Base-by-base conservation (phyloP, 495 filamentous ascomycete species). In the Stereocaulon alpinum region DNA sequence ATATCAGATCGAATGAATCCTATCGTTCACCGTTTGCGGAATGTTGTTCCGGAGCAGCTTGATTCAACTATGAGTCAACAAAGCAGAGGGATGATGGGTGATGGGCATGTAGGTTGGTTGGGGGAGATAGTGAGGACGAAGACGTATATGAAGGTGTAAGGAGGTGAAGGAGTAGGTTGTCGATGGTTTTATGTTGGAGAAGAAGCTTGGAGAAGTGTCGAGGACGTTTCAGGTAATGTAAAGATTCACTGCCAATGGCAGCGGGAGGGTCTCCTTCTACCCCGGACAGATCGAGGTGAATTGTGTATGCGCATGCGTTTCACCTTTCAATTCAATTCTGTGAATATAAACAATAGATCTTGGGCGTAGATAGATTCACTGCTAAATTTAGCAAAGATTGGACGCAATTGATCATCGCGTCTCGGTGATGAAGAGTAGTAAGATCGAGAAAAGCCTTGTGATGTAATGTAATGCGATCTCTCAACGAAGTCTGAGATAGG, bases 171-270 rank as follows among this genome's bases (percentile, higher is more conserved):
- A 32, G 34, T 37, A 29, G 24, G 4, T 40, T 0, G 17, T 20
- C 2, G 37, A 51, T 24, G 30, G 14, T 42, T 48, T 58, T 40
- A 41, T 40, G 34, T 6, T 32, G 30, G 14, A 32, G 10, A 43
- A 22, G 17, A 12, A 37, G 34, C 34, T 37, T 58, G 20, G 34
- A 32, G 45, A 51, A 0, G 15, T 7, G 11, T 37, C 11, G n/a
- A 7, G 30, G 45, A 49, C 18, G 40, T 40, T 43, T 40, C 43
- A 27, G 14, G 45, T 15, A 40, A 15, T 2, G 41, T 34, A 18
- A 32, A 29, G 22, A 42, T 50, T 58, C 56, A 58, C 56, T 50
- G 47, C 11, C 37, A 48, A 40, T 58, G 34, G 34, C 20, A 40
- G 54, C 41, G 37, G 30, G 40, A 40, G 40, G 7, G n/a, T 14